Base-by-base conservation (phyloP, 305 asterid species). In the Fraxinus angustifolia region DNA sequence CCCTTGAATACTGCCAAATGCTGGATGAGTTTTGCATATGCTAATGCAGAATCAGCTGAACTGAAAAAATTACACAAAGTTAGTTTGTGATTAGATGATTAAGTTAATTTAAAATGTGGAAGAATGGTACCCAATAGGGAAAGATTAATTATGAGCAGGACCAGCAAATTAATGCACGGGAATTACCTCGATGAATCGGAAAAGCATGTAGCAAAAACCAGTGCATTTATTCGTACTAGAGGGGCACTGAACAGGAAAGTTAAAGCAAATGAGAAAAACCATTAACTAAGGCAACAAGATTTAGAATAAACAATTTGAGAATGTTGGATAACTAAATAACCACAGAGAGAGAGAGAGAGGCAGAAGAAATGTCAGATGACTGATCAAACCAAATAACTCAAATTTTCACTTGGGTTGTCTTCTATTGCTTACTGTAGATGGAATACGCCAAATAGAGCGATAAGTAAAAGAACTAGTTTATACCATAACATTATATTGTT, bases 11-110 rank as follows among this genome's bases (percentile, higher is more conserved):
- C 88, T 35, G 97, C 97, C 89, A 94, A 78, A 87, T 96, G 92
- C 83, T 94, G 97, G 88, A 96, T 91, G 83, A 96, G 96, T 88
- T 96, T 94, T 79, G 97, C 88, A 90, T 93, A 93, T 45, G 98
- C 97, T 84, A 96, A 87, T 33, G 95, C 93, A 83, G 88, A 86
- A 89, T 96, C 98, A 78, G 92, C 91, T 58, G 85, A 87, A 87
- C 99, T 95, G 93, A 84, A 86, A 86, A 74, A 73, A 73, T 71
- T 77, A 82, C 70, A 76, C 80, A 38, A 81, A 58, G 75, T 16
- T 19, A 65, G 75, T 60, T 76, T 79, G 68, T 72, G 30, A 38
- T 77, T 40, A 50, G 23, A 21, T 12, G 73, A 67, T 75, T 68
- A 81, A 73, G 35, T 45, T 72, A 28, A 71, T 45, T 45, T 14